These are phyloP conservation scores for Cephalotrichum gorgonifer DNA, from an alignment of 2,329 filamentous ascomycete species.

Conservation along the genomic window DNA sequence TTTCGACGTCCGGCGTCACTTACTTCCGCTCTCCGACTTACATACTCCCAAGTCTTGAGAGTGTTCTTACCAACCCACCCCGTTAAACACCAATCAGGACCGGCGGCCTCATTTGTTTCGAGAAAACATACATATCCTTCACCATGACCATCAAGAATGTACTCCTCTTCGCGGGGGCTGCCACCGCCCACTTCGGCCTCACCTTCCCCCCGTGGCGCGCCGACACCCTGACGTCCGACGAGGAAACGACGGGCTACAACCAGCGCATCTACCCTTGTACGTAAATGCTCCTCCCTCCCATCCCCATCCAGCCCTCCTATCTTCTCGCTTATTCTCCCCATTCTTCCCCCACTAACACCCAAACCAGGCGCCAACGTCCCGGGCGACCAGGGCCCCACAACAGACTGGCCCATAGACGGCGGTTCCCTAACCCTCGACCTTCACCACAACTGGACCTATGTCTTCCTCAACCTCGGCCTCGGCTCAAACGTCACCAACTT, in stretches of 20 bases:
- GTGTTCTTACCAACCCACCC: too few species aligned
- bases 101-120: too few species aligned
- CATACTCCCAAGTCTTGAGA: too few species aligned
- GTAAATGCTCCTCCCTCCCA: conserved; percentile 10
- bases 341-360: not conserved
- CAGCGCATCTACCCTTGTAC: conserved; percentile 43
- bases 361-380: conserved; percentile 36
- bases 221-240: conserved; percentile 30
- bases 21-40: not conserved
- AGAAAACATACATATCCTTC: not conserved
- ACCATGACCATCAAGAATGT: conserved; percentile 21
- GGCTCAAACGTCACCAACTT: conserved; percentile 47
- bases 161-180: conserved; percentile 24
- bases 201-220: conserved; percentile 37
- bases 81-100: too few species aligned
- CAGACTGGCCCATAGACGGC: conserved; percentile 42
- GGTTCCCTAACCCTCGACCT: conserved; percentile 36
- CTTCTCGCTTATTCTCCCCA: not conserved
- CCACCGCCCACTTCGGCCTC: conserved; percentile 37
- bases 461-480: conserved; percentile 43
- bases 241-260: conserved; percentile 23
- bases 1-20: not conserved
- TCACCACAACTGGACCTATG: conserved; percentile 40
- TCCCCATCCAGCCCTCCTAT: too few species aligned
- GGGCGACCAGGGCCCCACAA: conserved; percentile 31